Conservation (phyloP, 1,284 basidiomycete species). For the Tilletia horrida region DNA sequence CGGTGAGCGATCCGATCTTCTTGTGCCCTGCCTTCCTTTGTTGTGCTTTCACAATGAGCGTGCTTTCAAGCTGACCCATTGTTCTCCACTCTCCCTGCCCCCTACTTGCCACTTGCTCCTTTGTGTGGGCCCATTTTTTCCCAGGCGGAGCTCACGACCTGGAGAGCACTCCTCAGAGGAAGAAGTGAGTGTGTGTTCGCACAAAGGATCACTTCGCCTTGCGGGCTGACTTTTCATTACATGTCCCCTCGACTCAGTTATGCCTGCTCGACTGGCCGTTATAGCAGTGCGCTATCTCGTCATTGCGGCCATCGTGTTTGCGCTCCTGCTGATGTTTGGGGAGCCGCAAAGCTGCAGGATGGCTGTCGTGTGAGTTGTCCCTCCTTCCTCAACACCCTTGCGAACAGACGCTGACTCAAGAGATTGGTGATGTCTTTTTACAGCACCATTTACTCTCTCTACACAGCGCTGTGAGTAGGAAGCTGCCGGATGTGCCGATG, state of each 20-base stretch:
- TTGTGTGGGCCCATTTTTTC: background rate
- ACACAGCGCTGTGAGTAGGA: background rate
- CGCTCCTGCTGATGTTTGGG: background rate
- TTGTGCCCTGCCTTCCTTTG: background rate
- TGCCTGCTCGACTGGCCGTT: slow-evolving; percentile 6
- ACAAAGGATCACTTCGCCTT: background rate
- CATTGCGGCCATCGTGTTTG: slow-evolving; percentile 2
- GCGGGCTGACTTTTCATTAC: background rate
- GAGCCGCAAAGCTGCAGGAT: background rate
- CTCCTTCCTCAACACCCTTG: background rate
- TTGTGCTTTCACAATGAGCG: too few species aligned
- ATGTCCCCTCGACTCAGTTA: background rate
- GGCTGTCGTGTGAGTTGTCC: background rate
- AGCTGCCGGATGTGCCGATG: too few species aligned
- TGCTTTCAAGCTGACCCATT: too few species aligned
- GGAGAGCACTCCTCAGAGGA: background rate
- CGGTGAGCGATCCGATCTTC: background rate
- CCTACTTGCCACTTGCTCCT: too few species aligned
- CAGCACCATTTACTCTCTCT: slow-evolving; percentile 3
- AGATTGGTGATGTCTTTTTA: too few species aligned
- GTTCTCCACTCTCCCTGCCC: too few species aligned
- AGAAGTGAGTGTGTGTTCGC: background rate
- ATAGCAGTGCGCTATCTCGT: slow-evolving; percentile 5
- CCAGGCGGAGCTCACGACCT: slow-evolving; percentile 12
- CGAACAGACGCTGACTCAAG: too few species aligned